phyloP scores from a whole-genome alignment of 2,329 filamentous ascomycete genomes.

The Aspergillus cejpii region DNA sequence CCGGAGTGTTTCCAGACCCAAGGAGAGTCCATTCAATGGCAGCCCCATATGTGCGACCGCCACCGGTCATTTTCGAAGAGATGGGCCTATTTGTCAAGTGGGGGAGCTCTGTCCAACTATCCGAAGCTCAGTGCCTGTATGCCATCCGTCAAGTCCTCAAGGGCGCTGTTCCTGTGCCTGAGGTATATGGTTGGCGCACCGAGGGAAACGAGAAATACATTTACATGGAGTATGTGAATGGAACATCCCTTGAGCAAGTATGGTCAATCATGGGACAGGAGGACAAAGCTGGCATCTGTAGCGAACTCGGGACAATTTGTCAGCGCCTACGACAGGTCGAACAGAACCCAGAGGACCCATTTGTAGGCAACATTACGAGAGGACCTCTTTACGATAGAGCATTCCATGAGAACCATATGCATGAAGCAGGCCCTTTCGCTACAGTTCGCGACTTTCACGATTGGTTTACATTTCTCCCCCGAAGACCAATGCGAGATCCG shows the following conservation, averaged over 20 bases:
- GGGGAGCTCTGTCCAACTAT: constrained; percentile 20
- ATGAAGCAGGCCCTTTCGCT: constrained; percentile 25
- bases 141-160: constrained; percentile 17
- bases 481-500: constrained; percentile 21
- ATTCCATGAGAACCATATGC: constrained; percentile 14
- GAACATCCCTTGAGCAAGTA: constrained; percentile 21
- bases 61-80: constrained; percentile 25
- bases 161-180: constrained; percentile 29
- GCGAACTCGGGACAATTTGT: constrained; percentile 16
- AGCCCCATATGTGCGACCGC: constrained; percentile 11
- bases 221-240: constrained; percentile 32
- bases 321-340: constrained; percentile 21
- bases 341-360: constrained; percentile 22
- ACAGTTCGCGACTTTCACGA: constrained; percentile 29
- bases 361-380: constrained; percentile 20
- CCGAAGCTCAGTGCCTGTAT: constrained; percentile 31
- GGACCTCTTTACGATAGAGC: constrained; percentile 20
- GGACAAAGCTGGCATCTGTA: constrained; percentile 12
- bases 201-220: constrained; percentile 24
- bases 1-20: constrained; percentile 9
- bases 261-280: constrained; percentile 21
- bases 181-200: constrained; percentile 33
- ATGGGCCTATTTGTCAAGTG: constrained; percentile 33
- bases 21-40: constrained; percentile 7
- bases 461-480: constrained; percentile 26